Evolutionary conservation across 805 yeast species (phyloP).

Genomic region (Starmerella kuoi): DNA sequence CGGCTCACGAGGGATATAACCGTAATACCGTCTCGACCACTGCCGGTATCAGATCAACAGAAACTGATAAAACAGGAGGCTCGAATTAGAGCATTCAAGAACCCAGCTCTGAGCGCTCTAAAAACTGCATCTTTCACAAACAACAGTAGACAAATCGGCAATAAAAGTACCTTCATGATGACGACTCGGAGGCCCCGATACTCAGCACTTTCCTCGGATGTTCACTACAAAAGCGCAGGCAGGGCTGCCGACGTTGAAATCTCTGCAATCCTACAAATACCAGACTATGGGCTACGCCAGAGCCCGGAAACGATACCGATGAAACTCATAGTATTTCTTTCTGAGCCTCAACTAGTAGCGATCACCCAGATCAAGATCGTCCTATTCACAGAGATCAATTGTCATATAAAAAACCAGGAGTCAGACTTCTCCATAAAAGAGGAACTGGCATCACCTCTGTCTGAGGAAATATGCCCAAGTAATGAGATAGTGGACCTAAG

Average conservation of each 20-base stretch:
- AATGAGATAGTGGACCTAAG: conserved; percentile 7
- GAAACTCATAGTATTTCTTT: conserved; percentile 2
- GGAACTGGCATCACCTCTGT: not conserved
- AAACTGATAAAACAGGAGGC: not conserved
- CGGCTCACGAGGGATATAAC: conserved; percentile 4
- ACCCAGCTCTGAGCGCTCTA: not conserved
- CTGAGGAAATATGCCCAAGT: not conserved
- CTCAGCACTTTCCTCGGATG: too few relatives aligned
- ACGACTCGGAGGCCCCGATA: too few relatives aligned
- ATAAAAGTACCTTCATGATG: too few relatives aligned
- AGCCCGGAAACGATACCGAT: conserved; percentile 6
- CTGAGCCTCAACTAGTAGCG: conserved; percentile 5
- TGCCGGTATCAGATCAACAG: not conserved
- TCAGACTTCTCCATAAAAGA: conserved; percentile 2
- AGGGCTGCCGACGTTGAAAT: not conserved
- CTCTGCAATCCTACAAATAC: conserved; percentile 7
- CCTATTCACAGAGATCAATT: conserved; percentile 3
- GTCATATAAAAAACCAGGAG: conserved; percentile 1
- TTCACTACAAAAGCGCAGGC: too few relatives aligned
- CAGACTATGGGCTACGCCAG: conserved; percentile 7
- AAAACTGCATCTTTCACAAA: too few relatives aligned
- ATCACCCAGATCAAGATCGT: conserved; percentile 4
- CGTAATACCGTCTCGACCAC: conserved; percentile 10
- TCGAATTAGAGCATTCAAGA: not conserved
- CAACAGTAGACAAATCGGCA: too few relatives aligned